These are phyloP conservation scores for Plasmodium falciparum DNA, from an alignment of 169 alveolate species.

Conservation along the genomic window DNA sequence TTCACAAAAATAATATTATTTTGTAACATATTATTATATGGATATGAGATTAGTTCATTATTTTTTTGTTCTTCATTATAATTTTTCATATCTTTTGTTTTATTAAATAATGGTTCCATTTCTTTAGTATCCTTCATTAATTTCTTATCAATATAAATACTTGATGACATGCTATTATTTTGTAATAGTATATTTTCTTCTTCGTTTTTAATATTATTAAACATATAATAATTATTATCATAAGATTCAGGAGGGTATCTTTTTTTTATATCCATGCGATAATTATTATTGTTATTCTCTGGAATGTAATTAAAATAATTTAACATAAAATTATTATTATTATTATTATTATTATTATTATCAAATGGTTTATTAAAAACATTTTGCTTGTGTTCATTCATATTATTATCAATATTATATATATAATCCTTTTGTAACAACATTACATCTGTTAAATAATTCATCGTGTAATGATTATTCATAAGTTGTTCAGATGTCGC, in stretches of 20 bases:
- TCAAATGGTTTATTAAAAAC: too few relatives aligned
- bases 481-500: background rate
- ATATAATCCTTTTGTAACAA: conserved; percentile 23
- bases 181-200: too few relatives aligned
- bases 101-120: conserved; percentile 8
- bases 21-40: background rate
- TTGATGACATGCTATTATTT: too few relatives aligned
- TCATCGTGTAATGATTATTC: conserved; percentile 5
- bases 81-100: too few relatives aligned
- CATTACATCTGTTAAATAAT: conserved; percentile 34
- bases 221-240: too few relatives aligned
- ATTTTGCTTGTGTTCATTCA: background rate
- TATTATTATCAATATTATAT: conserved; percentile 1
- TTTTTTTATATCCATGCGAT: conserved; percentile 3
- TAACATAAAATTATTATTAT: background rate
- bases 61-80: too few relatives aligned
- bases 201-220: too few relatives aligned
- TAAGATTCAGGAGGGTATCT: too few relatives aligned
- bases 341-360: background rate
- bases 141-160: too few relatives aligned
- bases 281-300: background rate
- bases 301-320: background rate
- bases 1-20: conserved; percentile 5
- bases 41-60: background rate
- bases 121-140: too few relatives aligned